phyloP scores from a whole-genome alignment of 805 yeast genomes.

The Ogataea nakhonphanomensis region DNA sequence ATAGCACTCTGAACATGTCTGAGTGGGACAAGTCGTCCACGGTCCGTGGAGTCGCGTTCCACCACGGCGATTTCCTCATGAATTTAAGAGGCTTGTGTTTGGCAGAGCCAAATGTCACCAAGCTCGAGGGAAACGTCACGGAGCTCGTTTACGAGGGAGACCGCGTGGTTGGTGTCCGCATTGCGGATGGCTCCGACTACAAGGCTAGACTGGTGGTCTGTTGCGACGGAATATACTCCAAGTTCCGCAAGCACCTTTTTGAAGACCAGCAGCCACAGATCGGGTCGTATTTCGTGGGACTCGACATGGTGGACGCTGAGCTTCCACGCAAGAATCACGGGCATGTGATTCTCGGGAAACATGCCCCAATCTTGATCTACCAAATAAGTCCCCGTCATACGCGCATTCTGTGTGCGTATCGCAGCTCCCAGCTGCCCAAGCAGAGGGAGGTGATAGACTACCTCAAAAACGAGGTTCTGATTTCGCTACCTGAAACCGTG shows the following conservation, averaged over 20 bases:
- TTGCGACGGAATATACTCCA: slow-evolving; percentile 94
- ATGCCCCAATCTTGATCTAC: slow-evolving; percentile 85
- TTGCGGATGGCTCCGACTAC: slow-evolving; percentile 44
- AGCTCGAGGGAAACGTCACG: slow-evolving; percentile 81
- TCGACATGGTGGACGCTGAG: slow-evolving; percentile 69
- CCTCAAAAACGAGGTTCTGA: slow-evolving; percentile 57
- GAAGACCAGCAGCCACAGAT: slow-evolving; percentile 60
- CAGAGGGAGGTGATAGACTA: slow-evolving; percentile 52
- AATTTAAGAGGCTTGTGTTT: slow-evolving; percentile 72
- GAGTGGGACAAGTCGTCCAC: slow-evolving; percentile 59
- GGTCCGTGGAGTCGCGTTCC: slow-evolving; percentile 80
- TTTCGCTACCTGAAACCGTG: slow-evolving; percentile 61
- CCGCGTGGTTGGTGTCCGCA: slow-evolving; percentile 74
- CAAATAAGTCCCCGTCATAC: slow-evolving; percentile 83
- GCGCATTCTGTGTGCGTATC: slow-evolving; percentile 84
- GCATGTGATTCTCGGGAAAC: slow-evolving; percentile 82
- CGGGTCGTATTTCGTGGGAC: slow-evolving; percentile 84
- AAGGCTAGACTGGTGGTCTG: slow-evolving; percentile 65
- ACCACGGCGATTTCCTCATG: slow-evolving; percentile 83
- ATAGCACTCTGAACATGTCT: slow-evolving; percentile 46
- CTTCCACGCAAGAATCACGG: slow-evolving; percentile 77
- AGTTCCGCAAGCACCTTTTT: slow-evolving; percentile 73
- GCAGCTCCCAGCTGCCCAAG: slow-evolving; percentile 71
- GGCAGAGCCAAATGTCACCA: slow-evolving; percentile 68
- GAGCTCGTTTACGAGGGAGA: slow-evolving; percentile 51